Evolutionary conservation across 2,329 filamentous ascomycete genomes (phyloP).

Genomic region (Microsporum ferrugineum): DNA sequence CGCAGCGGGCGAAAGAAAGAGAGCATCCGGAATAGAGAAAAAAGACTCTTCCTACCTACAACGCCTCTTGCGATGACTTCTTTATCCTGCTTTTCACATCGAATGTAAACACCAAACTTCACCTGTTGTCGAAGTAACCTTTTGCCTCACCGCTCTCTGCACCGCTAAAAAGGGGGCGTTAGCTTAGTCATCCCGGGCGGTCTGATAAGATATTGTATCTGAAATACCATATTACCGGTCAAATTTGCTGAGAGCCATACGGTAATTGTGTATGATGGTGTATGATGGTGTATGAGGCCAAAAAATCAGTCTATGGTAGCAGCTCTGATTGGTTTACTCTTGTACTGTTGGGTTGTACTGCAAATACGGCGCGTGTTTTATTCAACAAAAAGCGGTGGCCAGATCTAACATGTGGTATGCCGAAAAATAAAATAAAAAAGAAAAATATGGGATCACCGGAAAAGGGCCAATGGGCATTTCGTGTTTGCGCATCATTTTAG

Average conservation of each 20-base stretch:
- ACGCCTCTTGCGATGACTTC: neutral
- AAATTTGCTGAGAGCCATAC: neutral
- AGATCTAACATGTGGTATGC: neutral
- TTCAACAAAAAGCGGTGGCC: conserved; percentile 1
- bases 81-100: neutral
- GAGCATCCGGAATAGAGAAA: too few relatives aligned
- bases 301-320: neutral
- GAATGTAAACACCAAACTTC: neutral
- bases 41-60: neutral
- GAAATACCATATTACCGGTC: neutral
- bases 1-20: too few relatives aligned
- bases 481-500: neutral
- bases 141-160: neutral
- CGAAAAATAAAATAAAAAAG: neutral
- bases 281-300: neutral
- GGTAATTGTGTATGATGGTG: neutral
- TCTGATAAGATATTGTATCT: neutral
- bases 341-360: neutral
- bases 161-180: neutral
- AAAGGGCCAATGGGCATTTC: neutral
- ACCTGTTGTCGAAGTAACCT: neutral
- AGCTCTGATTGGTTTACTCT: neutral
- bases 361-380: neutral
- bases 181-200: neutral
- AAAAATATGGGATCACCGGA: neutral